Evolutionary conservation across 257 asterid species (phyloP).

Genomic region (Primulina huaijiensis): DNA sequence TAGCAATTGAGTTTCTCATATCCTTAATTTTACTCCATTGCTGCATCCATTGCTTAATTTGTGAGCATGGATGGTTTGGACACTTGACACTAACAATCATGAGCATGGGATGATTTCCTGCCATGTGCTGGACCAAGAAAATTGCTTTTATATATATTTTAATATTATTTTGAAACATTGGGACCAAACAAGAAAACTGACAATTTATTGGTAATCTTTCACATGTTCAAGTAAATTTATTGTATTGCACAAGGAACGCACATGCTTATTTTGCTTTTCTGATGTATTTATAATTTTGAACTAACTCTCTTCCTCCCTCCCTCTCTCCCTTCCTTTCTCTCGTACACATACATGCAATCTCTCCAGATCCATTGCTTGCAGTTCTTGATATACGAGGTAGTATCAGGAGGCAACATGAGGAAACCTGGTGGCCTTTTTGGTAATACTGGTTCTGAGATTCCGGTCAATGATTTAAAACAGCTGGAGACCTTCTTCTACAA

Average conservation of each 20-base stretch:
- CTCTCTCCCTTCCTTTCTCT: slow-evolving; percentile 2
- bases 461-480: slow-evolving; percentile 88
- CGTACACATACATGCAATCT: background rate
- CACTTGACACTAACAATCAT: background rate
- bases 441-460: slow-evolving; percentile 91
- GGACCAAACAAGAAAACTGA: background rate
- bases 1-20: background rate
- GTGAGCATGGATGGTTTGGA: background rate
- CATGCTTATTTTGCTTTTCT: background rate
- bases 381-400: slow-evolving; percentile 96
- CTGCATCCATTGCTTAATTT: background rate
- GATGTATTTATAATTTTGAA: slow-evolving; percentile 11
- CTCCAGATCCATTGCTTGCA: slow-evolving; percentile 94
- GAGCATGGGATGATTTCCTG: background rate
- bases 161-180: background rate
- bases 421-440: slow-evolving; percentile 98
- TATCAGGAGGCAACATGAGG: slow-evolving; percentile 98
- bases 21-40: background rate
- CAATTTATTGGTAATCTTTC: background rate
- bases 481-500: slow-evolving; percentile 96
- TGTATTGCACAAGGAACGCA: background rate
- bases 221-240: background rate
- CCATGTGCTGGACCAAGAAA: background rate
- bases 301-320: slow-evolving; percentile 16
- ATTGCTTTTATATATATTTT: too few species aligned